Conservation (phyloP, 495 filamentous ascomycete species). For the Staphylotrichum tortipilum region DNA sequence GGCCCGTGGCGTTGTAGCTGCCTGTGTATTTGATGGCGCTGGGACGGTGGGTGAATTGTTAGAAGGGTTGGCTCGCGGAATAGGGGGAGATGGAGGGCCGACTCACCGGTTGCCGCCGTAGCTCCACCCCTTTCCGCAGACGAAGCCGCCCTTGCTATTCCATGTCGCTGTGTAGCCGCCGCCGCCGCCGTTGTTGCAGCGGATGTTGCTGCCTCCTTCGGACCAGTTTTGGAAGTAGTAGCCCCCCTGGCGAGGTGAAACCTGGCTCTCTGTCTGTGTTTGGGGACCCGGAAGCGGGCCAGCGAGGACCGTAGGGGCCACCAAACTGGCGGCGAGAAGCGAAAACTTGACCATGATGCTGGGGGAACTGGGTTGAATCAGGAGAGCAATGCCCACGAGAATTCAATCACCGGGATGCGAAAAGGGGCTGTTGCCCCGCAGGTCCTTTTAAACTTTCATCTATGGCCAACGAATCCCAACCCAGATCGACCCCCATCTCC, state of each 20-base stretch:
- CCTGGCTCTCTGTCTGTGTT: conserved; percentile 4
- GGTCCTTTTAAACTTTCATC: not conserved
- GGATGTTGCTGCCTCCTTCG: conserved; percentile 45
- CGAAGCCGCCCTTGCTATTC: conserved; percentile 47
- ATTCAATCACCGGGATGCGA: not conserved
- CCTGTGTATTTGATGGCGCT: conserved; percentile 49
- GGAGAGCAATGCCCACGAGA: too few species aligned
- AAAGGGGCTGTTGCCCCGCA: not conserved
- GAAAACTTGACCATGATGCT: conserved; percentile 1
- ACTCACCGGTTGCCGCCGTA: conserved; percentile 42
- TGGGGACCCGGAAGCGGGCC: not conserved
- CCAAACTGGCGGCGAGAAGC: not conserved
- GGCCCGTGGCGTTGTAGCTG: conserved; percentile 47
- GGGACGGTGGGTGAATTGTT: not conserved
- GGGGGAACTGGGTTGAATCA: not conserved
- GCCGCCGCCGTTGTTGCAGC: conserved; percentile 45
- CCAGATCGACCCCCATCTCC: not conserved
- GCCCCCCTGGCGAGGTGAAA: conserved; percentile 36
- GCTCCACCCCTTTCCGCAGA: conserved; percentile 54
- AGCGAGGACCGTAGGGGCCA: not conserved
- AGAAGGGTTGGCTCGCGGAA: too few species aligned
- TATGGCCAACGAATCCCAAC: not conserved
- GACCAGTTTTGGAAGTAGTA: conserved; percentile 59
- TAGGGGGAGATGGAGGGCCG: not conserved
- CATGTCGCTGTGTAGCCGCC: conserved; percentile 49